phyloP scores from a whole-genome alignment of 2,329 filamentous ascomycete genomes.

The Cytospora chrysosperma region DNA sequence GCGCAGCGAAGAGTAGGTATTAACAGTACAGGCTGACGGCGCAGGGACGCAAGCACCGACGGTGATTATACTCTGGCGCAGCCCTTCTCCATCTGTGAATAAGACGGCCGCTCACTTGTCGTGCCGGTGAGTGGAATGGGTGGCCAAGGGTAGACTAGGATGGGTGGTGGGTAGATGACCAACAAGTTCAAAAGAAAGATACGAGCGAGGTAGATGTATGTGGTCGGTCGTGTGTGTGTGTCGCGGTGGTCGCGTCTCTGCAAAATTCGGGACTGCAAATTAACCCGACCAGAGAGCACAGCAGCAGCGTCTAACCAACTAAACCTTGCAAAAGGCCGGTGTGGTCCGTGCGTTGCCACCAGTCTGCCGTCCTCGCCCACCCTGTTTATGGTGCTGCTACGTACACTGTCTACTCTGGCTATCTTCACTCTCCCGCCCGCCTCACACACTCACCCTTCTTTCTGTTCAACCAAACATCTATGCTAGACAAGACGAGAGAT shows the following conservation, averaged over 20 bases:
- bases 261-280: constrained; percentile 1
- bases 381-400: no score
- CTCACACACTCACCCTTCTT: no score
- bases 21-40: constrained; percentile 11
- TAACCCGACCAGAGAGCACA: no score
- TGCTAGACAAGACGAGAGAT: no score
- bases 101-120: constrained; percentile 1
- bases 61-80: constrained; percentile 6
- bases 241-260: not conserved
- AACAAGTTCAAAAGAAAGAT: not conserved
- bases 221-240: no score
- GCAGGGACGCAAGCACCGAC: constrained; percentile 11
- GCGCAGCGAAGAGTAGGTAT: constrained; percentile 1
- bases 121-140: not conserved
- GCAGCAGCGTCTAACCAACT: not conserved
- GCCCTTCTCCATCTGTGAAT: constrained; percentile 15
- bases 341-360: constrained; percentile 1
- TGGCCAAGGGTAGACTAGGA: not conserved
- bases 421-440: no score
- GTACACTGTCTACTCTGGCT: no score
- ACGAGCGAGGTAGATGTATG: no score
- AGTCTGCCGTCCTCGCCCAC: not conserved
- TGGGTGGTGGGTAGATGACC: not conserved
- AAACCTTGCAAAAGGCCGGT: not conserved
- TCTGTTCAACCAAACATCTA: no score